Evolutionary conservation across 306 rosid species (phyloP).

Genomic region (Prunus armeniaca): DNA sequence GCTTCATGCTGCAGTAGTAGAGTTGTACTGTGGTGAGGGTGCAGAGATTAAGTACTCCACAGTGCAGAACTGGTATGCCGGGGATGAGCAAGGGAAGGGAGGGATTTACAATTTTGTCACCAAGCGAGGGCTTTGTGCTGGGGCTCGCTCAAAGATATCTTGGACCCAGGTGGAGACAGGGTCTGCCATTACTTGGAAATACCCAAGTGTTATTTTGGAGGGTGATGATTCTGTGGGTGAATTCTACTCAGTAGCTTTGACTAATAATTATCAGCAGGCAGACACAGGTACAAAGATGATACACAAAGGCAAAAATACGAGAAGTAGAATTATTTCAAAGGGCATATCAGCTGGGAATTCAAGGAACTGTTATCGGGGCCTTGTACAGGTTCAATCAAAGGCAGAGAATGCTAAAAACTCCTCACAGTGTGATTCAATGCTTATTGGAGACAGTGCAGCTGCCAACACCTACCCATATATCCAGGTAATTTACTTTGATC

Average conservation of each 20-base stretch:
- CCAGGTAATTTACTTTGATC: conserved; percentile 47
- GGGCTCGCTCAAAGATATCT: conserved; percentile 70
- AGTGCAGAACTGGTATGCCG: conserved; percentile 95
- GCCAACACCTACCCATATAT: conserved; percentile 93
- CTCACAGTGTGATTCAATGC: conserved; percentile 96
- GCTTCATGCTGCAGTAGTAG: conserved; percentile 96
- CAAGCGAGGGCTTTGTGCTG: conserved; percentile 83
- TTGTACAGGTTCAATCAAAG: conserved; percentile 80
- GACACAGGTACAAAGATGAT: conserved; percentile 97
- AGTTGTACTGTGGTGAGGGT: conserved; percentile 63
- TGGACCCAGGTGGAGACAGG: conserved; percentile 98
- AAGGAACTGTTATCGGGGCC: conserved; percentile 85
- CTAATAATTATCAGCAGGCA: conserved; percentile 87
- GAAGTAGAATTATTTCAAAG: conserved; percentile 87
- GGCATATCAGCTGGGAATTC: conserved; percentile 91
- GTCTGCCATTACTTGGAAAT: conserved; percentile 91
- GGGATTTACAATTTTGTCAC: conserved; percentile 85
- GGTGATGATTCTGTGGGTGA: conserved; percentile 90
- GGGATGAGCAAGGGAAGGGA: conserved; percentile 81
- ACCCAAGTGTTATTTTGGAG: conserved; percentile 91
- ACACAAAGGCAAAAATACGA: conserved; percentile 88
- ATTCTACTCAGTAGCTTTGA: conserved; percentile 89
- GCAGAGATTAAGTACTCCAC: conserved; percentile 94
- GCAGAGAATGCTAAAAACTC: conserved; percentile 86
- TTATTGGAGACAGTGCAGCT: conserved; percentile 85